These are phyloP conservation scores for Epichloe bromicola DNA, from an alignment of 2,329 filamentous ascomycete species.

Conservation along the genomic window DNA sequence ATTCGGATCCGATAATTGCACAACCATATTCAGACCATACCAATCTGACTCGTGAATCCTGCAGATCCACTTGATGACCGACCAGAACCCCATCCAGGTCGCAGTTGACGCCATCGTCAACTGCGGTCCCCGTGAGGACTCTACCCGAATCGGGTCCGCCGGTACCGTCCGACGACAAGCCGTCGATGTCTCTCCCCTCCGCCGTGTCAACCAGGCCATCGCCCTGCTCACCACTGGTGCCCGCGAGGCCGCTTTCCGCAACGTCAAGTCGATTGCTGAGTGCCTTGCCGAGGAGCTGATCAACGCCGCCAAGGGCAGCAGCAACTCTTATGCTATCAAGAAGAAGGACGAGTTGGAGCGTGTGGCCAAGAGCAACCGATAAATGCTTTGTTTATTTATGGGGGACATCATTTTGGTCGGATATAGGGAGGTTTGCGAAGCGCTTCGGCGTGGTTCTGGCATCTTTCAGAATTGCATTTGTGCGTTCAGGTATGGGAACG, in stretches of 20 bases:
- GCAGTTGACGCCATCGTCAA: slow-evolving; percentile 99
- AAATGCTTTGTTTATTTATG: slow-evolving; percentile 38
- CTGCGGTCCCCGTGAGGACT: slow-evolving; percentile 99
- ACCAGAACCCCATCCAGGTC: slow-evolving; percentile 99
- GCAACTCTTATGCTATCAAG: slow-evolving; percentile 99
- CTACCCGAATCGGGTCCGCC: slow-evolving; percentile 96
- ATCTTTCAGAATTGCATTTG: slow-evolving; percentile 34
- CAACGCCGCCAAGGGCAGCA: slow-evolving; percentile 99
- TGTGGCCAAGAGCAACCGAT: slow-evolving; percentile 99
- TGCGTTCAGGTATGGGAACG: slow-evolving; percentile 34
- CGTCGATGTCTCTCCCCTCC: slow-evolving; percentile 98
- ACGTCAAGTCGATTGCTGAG: slow-evolving; percentile 99
- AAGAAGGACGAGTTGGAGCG: slow-evolving; percentile 99
- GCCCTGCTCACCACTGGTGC: slow-evolving; percentile 97
- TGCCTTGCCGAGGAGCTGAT: slow-evolving; percentile 99
- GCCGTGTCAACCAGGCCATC: slow-evolving; percentile 99
- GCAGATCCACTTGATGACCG: slow-evolving; percentile 99
- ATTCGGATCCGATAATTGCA: too few relatives aligned
- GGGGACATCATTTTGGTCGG: slow-evolving; percentile 4
- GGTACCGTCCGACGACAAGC: slow-evolving; percentile 99
- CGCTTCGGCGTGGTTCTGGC: slow-evolving; percentile 31
- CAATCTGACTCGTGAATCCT: slow-evolving; percentile 15
- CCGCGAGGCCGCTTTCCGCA: slow-evolving; percentile 97
- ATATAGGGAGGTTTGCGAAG: slow-evolving; percentile 19
- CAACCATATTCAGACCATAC: not conserved